Conservation (phyloP, 1,139 yeast species). For the Pneumocystis carinii region DNA sequence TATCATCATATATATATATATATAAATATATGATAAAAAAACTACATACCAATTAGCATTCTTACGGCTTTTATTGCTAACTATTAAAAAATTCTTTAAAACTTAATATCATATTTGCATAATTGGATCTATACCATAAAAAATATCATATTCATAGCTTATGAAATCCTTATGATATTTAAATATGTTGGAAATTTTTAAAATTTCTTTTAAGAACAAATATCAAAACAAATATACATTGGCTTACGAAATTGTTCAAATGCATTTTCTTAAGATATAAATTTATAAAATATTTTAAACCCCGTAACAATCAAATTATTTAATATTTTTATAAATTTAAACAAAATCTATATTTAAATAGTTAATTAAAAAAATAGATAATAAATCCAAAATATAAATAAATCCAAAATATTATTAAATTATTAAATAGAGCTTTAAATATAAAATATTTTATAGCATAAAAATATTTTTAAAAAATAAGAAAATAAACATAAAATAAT, state of each 20-base stretch:
- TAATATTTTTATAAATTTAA: too few species aligned
- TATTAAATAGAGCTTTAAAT: too few species aligned
- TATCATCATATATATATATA: background rate
- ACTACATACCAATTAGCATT: background rate
- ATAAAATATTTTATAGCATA: too few species aligned
- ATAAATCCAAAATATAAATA: background rate
- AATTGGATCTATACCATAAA: background rate
- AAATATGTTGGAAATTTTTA: background rate
- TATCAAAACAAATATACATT: background rate
- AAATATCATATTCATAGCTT: background rate
- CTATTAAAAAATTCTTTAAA: background rate
- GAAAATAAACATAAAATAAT: background rate
- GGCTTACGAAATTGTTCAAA: background rate
- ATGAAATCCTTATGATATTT: background rate
- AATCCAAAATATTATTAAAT: too few species aligned
- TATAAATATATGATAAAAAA: background rate
- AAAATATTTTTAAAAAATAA: too few species aligned
- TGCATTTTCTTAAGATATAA: background rate
- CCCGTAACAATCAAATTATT: background rate
- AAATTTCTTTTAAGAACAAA: background rate
- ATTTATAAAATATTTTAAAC: too few species aligned
- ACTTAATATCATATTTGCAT: background rate
- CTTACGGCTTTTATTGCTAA: background rate
- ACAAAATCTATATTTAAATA: background rate
- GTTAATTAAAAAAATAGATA: background rate